phyloP scores from a whole-genome alignment of 2,329 filamentous ascomycete species.

The Ambrosiella cleistominuta region DNA sequence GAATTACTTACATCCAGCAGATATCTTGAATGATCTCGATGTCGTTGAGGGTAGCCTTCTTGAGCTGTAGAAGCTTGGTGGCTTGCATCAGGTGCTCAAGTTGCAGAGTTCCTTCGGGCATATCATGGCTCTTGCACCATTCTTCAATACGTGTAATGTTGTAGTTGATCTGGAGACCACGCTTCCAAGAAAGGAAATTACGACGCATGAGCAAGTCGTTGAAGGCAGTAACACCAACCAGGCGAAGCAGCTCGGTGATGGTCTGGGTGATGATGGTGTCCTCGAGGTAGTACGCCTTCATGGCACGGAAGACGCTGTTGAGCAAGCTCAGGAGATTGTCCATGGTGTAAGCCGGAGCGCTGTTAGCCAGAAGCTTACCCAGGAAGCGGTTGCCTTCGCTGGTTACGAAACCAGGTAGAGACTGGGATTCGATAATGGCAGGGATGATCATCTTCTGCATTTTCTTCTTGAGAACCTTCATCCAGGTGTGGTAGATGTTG shows the following conservation, averaged over 20 bases:
- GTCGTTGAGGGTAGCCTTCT: slow-evolving; percentile 97
- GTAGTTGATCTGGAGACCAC: slow-evolving; percentile 98
- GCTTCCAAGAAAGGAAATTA: slow-evolving; percentile 98
- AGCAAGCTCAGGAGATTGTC: slow-evolving; percentile 89
- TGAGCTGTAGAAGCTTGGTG: slow-evolving; percentile 91
- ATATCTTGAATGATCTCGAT: slow-evolving; percentile 99
- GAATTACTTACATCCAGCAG: slow-evolving; percentile 84
- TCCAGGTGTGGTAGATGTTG: slow-evolving; percentile 99
- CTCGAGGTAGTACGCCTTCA: slow-evolving; percentile 97
- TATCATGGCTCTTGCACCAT: slow-evolving; percentile 99
- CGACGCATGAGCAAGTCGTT: slow-evolving; percentile 95
- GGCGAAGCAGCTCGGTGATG: slow-evolving; percentile 75
- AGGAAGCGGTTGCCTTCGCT: slow-evolving; percentile 98
- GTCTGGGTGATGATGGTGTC: slow-evolving; percentile 92
- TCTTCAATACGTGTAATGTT: slow-evolving; percentile 99
- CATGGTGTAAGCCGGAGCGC: slow-evolving; percentile 94
- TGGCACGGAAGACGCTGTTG: slow-evolving; percentile 94
- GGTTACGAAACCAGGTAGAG: slow-evolving; percentile 91
- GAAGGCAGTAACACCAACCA: slow-evolving; percentile 95
- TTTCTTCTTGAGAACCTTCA: slow-evolving; percentile 99
- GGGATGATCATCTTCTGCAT: slow-evolving; percentile 99
- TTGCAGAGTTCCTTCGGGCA: slow-evolving; percentile 95
- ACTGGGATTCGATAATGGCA: slow-evolving; percentile 97
- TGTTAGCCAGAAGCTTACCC: slow-evolving; percentile 84
- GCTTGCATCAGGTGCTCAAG: slow-evolving; percentile 99